Evolutionary conservation across 177 flowering plant species (phyloP), one percentile per base, ranked within the genome.

Genomic region (Vitis hybrid): DNA sequence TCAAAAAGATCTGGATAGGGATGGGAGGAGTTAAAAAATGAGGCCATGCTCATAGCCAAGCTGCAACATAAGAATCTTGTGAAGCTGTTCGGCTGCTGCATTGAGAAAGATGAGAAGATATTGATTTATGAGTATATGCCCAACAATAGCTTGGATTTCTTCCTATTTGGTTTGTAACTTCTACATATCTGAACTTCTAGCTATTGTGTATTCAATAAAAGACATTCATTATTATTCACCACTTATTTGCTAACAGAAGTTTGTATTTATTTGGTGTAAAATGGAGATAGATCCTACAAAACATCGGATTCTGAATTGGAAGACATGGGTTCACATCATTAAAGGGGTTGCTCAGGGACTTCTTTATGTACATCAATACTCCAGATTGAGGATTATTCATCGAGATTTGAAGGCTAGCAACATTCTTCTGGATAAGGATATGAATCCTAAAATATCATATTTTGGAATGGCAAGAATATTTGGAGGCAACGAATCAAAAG

Each of bases 391-490:
- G 65, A 72, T 83, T 5, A 74, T 81, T 10, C 81, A 81, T 34
- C 45, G 45, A 34, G 45, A 34, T 34, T 6, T 5, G 45, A 34
- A 23, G 6, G 45, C 45, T 34, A 6, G 26, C 1, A 34, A 34
- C 54, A 66, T 82, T 49, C 56, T 82, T 17, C 58, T 80, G 5
- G 84, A 84, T 70, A 32, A 56, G 1, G 75, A 75, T 3, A 56
- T 84, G 78, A 82, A 77, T 19, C 81, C 88, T 12, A 82, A 84
- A 64, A 82, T 85, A 34, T 82, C 84, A 3, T 86, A 85, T 69
- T 85, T 85, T 55, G 86, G 86, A 8, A 55, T 82, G 79, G 86
- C 86, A 1, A 72, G 80, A 69, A 60, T 64, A 40, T 83, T 83
- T 60, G 71, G 77, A n/a, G 82, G 70, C 2, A 63, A 68, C 12